phyloP scores from a whole-genome alignment of 257 asterid genomes.

The Gentiana straminea region DNA sequence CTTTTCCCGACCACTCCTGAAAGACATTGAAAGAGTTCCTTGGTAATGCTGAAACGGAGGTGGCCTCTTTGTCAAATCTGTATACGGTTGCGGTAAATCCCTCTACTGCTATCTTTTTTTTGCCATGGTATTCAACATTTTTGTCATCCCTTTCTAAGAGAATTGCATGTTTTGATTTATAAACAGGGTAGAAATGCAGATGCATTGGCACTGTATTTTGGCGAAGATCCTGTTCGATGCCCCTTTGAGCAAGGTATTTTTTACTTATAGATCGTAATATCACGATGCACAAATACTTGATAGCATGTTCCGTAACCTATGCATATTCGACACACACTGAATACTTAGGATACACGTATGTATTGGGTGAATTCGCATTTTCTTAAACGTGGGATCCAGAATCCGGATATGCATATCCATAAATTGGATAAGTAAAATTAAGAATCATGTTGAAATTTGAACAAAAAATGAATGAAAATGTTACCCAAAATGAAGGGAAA shows the following conservation, averaged over 20 bases:
- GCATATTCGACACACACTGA: neutral
- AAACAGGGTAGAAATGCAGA: conserved; percentile 81
- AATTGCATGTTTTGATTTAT: conserved; percentile 13
- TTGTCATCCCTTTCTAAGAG: too few relatives aligned
- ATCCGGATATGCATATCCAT: neutral
- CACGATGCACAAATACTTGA: too few relatives aligned
- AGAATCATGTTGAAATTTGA: neutral
- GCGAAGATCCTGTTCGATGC: conserved; percentile 77
- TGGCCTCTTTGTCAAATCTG: conserved; percentile 58
- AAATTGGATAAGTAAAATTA: neutral
- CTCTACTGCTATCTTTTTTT: neutral
- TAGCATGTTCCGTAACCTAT: neutral
- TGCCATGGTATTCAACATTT: neutral
- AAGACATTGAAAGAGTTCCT: conserved; percentile 61
- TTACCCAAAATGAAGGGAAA: too few relatives aligned
- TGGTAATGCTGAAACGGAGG: conserved; percentile 57
- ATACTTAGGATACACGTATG: neutral
- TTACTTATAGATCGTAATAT: neutral
- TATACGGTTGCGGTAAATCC: conserved; percentile 63
- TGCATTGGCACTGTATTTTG: conserved; percentile 72
- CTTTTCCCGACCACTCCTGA: conserved; percentile 1
- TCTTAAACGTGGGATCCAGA: neutral
- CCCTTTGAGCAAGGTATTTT: conserved; percentile 88
- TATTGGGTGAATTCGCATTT: neutral
- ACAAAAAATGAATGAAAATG: too few relatives aligned